Evolutionary conservation across 306 rosid genomes (phyloP), one percentile per base, ranked within the genome.

Genomic region (Dalbergia cultrata): DNA sequence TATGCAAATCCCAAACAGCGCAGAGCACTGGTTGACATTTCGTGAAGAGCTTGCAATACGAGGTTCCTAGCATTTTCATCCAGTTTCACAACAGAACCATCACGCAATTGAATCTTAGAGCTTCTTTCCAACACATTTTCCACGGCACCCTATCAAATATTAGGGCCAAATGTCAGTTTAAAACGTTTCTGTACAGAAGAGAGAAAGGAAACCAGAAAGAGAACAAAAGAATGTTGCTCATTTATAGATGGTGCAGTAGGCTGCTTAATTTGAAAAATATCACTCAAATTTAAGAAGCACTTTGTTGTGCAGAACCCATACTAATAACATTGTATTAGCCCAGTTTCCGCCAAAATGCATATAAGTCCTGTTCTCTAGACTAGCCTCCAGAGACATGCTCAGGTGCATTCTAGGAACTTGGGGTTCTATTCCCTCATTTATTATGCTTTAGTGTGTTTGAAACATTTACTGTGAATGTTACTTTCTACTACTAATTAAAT

Each of bases 1-100:
- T 88, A 95, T 56, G 99, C 99, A 83, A 95, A 95, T 81, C 98
- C 98, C 86, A 95, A 86, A 86, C 97, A 93, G 35, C 98, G 93
- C 67, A 95, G 84, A 63, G 99, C 94, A 76, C 93, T 70, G 47
- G 90, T 89, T n/a, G 99, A 93, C 99, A 95, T 95, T 67, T 89
- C 93, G 72, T 77, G 90, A 82, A 95, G 97, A 75, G 74, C 85
- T 77, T 90, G 90, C 72, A 91, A 80, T 57, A 95, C 79, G 8
- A 63, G 81, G 45, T 78, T 83, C 89, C 72, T 93, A 14, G 90
- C 78, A 64, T 88, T 85, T 73, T 84, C 73, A 74, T 95, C 96
- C 81, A 95, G 73, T 57, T 73, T 58, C 74, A 85, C 90, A 45
- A 89, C 16, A 70, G 97, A 85, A 72, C 97, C 98, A 72, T 95